Percentiles rank a stretch among this genome's conserved stretches.
These are phyloP conservation scores for Dictyostelium intermedium DNA, from an alignment of 78 protist species.

Conservation along the genomic window DNA sequence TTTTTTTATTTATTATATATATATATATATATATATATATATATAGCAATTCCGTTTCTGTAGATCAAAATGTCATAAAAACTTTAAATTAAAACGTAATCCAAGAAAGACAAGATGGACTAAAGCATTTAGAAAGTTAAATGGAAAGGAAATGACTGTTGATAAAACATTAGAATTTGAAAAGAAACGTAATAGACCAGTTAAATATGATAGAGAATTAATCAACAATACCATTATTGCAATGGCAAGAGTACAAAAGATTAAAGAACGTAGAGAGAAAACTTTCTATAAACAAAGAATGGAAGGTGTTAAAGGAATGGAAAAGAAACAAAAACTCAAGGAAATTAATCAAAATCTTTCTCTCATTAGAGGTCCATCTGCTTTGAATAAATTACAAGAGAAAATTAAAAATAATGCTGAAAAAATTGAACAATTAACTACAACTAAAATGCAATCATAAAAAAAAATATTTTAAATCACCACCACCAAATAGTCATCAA, in stretches of 20 bases:
- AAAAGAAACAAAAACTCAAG: background rate
- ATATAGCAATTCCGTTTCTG: conserved; percentile 91
- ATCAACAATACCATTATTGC: conserved; percentile 35
- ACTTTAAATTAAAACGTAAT: conserved; percentile 97
- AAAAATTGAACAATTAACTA: conserved; percentile 9
- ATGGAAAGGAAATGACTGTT: conserved; percentile 97
- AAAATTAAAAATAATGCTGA: conserved; percentile 4
- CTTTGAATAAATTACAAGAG: conserved; percentile 27
- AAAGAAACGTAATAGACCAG: conserved; percentile 95
- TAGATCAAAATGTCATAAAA: conserved; percentile 95
- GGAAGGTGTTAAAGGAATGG: conserved; percentile 14
- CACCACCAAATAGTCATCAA: too few species aligned
- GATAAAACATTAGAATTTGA: conserved; percentile 97
- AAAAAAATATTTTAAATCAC: background rate
- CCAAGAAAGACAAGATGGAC: conserved; percentile 99
- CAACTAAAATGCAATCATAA: conserved; percentile 7
- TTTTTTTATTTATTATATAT: background rate
- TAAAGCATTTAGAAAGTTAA: conserved; percentile 96
- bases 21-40: too few species aligned
- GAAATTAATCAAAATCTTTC: conserved; percentile 28
- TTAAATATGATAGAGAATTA: conserved; percentile 95
- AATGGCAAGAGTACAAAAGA: conserved; percentile 56
- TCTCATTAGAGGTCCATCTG: conserved; percentile 54
- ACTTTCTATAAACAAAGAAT: conserved; percentile 37
- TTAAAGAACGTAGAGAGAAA: conserved; percentile 29